Conservation (phyloP, 2,329 filamentous ascomycete genomes). For the Alternaria hordeiaustralica region DNA sequence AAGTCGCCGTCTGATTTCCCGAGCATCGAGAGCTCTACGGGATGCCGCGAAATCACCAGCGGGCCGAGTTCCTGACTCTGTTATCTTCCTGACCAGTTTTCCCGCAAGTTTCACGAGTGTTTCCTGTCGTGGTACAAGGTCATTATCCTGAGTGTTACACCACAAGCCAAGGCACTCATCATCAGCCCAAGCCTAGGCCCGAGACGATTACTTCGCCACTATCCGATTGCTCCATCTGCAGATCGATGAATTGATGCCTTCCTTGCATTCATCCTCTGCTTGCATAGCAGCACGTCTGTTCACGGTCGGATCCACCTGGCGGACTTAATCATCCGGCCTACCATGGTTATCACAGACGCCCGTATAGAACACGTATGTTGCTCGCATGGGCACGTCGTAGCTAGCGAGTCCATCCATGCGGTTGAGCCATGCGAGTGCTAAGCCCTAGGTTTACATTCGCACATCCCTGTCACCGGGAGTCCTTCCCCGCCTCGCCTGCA, state of each 20-base stretch:
- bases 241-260: not conserved
- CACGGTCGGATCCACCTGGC: not conserved
- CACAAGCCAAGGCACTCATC: not conserved
- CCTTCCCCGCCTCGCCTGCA: conserved; percentile 22
- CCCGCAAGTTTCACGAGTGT: conserved; percentile 12
- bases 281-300: conserved; percentile 3
- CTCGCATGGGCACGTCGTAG: conserved; percentile 5
- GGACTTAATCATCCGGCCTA: conserved; percentile 6
- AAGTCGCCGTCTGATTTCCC: not conserved
- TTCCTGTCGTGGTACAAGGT: conserved; percentile 9
- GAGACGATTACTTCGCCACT: not conserved
- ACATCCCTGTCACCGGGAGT: conserved; percentile 17
- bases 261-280: not conserved
- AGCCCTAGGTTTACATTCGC: conserved; percentile 8
- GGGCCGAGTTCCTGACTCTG: not conserved
- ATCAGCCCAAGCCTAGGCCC: not conserved
- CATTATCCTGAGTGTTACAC: conserved; percentile 5
- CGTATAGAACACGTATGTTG: conserved; percentile 3
- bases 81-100: not conserved
- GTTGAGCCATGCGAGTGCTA: conserved; percentile 19
- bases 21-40: not conserved
- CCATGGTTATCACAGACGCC: conserved; percentile 5
- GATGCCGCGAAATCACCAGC: conserved; percentile 1
- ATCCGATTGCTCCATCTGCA: conserved; percentile 4
- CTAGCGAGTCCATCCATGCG: conserved; percentile 15